Base-by-base conservation (phyloP, 2,329 filamentous ascomycete genomes). In the Neofusicoccum kwambonambiense region DNA sequence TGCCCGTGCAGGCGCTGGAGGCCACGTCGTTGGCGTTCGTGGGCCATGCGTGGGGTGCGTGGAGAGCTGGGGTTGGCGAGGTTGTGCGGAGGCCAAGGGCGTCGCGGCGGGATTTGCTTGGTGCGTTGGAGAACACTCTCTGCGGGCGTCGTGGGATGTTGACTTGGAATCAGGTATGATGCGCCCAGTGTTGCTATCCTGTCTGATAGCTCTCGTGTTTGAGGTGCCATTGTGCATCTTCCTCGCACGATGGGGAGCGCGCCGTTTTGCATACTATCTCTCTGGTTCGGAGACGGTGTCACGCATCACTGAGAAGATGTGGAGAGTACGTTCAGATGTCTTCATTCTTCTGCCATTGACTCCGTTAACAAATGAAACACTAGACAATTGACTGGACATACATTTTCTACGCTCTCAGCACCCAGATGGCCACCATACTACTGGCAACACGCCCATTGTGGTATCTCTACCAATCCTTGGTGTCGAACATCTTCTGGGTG, bases 401-500 rank as follows among this genome's bases (percentile, higher is more conserved):
- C 70, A 83, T 91, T 34, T 86, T 90, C 71, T 91, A 90, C 66
- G 89, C 86, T 0, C 73, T 86, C 17, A 87, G 85, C 1, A 90
- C 85, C 1, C 88, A 91, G 70, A 76, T 92, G 0, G 87, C 88
- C 0, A 83, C 87, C 0, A 78, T 92, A 0, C 74, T 92, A 0
- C 80, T 90, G 0, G 86, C 89, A 0, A 90, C 88, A 0, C 77
- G 82, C 0, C 88, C 89, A 0, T 77, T 78, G 1, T 91, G 87
- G 88, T 92, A 90, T 71, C 78, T 91, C 0, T 86, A 84, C 65
- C 89, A 91, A 72, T 87, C 86, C 3, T 75, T 92, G 0, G 82
- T 78, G 0, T 90, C 88, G 6, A 92, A 91, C 69, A 54, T 92
- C 0, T 73, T 89, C 0, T 91, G 88, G 71, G 88, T 91, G 0